These are phyloP conservation scores for Scleromitrula shiraiana DNA, from an alignment of 2,329 filamentous ascomycete genomes.

Conservation along the genomic window DNA sequence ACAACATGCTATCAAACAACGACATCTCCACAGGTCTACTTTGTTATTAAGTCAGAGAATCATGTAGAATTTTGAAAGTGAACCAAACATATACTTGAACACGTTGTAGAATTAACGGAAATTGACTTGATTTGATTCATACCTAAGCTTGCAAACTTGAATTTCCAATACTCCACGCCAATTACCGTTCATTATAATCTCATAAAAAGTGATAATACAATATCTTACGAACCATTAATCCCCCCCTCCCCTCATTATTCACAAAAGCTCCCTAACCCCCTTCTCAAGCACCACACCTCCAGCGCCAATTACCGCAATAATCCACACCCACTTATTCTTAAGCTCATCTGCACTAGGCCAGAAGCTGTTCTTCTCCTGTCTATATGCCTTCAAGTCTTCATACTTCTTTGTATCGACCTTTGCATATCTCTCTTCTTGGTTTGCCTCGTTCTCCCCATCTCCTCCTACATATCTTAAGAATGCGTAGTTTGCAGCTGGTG, in stretches of 20 bases:
- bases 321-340: constrained; percentile 10
- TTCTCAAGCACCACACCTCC: constrained; percentile 6
- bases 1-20: too few species aligned
- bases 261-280: neutral
- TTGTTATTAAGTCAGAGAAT: too few species aligned
- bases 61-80: too few species aligned
- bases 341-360: constrained; percentile 9
- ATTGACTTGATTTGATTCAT: too few species aligned
- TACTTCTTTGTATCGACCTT: constrained; percentile 3
- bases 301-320: constrained; percentile 1
- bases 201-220: neutral
- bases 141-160: too few species aligned
- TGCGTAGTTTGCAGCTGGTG: constrained; percentile 9
- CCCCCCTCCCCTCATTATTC: neutral
- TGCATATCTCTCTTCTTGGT: constrained; percentile 10
- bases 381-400: constrained; percentile 4
- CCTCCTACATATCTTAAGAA: constrained; percentile 11
- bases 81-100: too few species aligned
- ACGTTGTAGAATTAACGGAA: too few species aligned
- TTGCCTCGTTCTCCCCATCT: constrained; percentile 9
- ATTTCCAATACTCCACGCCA: too few species aligned
- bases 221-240: neutral
- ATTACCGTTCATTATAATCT: neutral
- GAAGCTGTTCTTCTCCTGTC: constrained; percentile 11
- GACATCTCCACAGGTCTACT: too few species aligned